Evolutionary conservation across 106 monocot species (phyloP).

Genomic region (Allium sativum): DNA sequence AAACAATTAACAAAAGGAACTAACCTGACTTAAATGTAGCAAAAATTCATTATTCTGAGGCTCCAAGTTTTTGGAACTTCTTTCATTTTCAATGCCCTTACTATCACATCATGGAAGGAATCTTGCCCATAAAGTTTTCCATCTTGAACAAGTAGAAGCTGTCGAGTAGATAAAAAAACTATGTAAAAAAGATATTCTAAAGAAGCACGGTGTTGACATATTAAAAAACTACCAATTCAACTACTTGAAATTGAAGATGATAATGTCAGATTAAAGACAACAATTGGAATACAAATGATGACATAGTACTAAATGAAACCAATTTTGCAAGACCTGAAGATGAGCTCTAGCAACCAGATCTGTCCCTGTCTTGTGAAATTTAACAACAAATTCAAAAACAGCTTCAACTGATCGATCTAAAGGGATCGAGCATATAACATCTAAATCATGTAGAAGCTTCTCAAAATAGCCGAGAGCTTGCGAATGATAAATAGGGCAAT

Average conservation of each 20-base stretch:
- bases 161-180: conserved; percentile 10
- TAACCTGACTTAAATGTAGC: conserved; percentile 66
- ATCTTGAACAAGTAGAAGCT: conserved; percentile 76
- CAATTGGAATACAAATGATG: too few species aligned
- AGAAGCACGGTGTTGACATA: too few species aligned
- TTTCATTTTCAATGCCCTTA: conserved; percentile 39
- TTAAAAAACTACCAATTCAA: too few species aligned
- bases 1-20: not conserved
- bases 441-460: conserved; percentile 82
- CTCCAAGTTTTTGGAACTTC: conserved; percentile 43
- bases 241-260: too few species aligned
- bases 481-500: conserved; percentile 8
- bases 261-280: too few species aligned
- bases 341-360: conserved; percentile 89
- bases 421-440: conserved; percentile 54
- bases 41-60: conserved; percentile 74
- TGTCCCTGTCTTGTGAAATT: conserved; percentile 74
- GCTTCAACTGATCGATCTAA: conserved; percentile 60
- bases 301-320: not conserved
- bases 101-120: conserved; percentile 61
- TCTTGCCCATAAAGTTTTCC: conserved; percentile 68
- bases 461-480: conserved; percentile 82
- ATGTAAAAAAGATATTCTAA: conserved; percentile 12
- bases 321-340: conserved; percentile 61
- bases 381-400: conserved; percentile 51